phyloP scores from a whole-genome alignment of 768 basidiomycete genomes.

The Leucocoprinus leucothites region DNA sequence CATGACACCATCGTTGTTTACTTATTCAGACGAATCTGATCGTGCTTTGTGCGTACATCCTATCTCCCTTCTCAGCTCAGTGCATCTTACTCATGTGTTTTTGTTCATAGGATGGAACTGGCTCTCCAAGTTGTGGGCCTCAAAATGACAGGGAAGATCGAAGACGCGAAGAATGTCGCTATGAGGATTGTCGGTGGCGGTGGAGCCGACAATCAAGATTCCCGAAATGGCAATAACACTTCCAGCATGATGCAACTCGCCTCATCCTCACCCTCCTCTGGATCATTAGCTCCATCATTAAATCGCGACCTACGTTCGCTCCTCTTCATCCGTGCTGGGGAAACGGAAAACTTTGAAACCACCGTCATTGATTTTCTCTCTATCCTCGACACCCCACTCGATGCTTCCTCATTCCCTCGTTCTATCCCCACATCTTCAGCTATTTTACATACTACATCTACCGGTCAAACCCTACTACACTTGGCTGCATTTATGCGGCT shows the following conservation, averaged over 20 bases:
- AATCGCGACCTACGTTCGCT: constrained; percentile 54
- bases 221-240: constrained; percentile 32
- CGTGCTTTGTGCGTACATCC: constrained; percentile 69
- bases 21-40: constrained; percentile 89
- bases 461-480: constrained; percentile 88
- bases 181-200: constrained; percentile 82
- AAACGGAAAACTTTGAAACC: constrained; percentile 65
- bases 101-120: constrained; percentile 76
- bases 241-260: constrained; percentile 55
- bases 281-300: constrained; percentile 29
- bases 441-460: constrained; percentile 66
- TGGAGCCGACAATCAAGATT: constrained; percentile 46
- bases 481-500: constrained; percentile 81
- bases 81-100: constrained; percentile 13
- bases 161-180: constrained; percentile 90
- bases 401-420: constrained; percentile 34
- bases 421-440: constrained; percentile 46
- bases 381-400: constrained; percentile 65
- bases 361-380: constrained; percentile 80
- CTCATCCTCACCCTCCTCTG: constrained; percentile 29
- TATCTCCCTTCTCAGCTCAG: constrained; percentile 7
- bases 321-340: constrained; percentile 50
- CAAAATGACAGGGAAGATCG: constrained; percentile 95
- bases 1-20: constrained; percentile 66
- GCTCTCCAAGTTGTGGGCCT: constrained; percentile 93